phyloP scores from a whole-genome alignment of 2,329 filamentous ascomycete species.

The Penicillium sumatraense region DNA sequence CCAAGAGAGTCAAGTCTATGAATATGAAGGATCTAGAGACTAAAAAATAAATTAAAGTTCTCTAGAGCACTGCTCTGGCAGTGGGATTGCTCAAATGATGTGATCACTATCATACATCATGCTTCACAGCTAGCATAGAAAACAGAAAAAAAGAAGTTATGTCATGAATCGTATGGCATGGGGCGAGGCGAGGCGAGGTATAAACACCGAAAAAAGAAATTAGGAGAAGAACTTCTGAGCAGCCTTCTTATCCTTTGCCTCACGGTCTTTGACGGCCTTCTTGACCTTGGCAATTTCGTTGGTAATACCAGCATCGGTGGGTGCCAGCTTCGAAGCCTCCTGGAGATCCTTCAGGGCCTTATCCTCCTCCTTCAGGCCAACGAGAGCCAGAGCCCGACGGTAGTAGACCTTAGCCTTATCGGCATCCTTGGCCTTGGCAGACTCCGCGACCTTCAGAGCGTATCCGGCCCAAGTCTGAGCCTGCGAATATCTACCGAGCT shows the following conservation, averaged over 20 bases:
- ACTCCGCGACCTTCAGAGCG: conserved; percentile 68
- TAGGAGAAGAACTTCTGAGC: conserved; percentile 88
- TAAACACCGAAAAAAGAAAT: neutral
- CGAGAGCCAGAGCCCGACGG: conserved; percentile 76
- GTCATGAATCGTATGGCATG: conserved; percentile 33
- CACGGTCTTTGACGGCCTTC: conserved; percentile 71
- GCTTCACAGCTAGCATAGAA: conserved; percentile 17
- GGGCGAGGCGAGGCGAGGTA: conserved; percentile 13
- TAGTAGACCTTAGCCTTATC: conserved; percentile 91
- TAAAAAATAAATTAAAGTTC: too few species aligned
- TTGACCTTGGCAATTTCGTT: conserved; percentile 80
- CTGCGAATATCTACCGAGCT: conserved; percentile 73
- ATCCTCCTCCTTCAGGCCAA: conserved; percentile 83
- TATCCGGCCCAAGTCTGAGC: conserved; percentile 71
- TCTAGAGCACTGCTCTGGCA: too few species aligned
- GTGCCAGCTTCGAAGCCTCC: conserved; percentile 74
- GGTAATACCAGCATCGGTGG: conserved; percentile 73
- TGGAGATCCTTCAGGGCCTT: conserved; percentile 74
- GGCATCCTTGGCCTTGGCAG: conserved; percentile 66
- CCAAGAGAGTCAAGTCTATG: too few species aligned
- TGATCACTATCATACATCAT: conserved; percentile 30
- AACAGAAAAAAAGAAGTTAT: conserved; percentile 11
- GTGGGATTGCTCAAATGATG: conserved; percentile 17
- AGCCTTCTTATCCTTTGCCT: conserved; percentile 87
- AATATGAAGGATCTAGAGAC: too few species aligned